A percentile compares a stretch with the other conserved stretches of the same genome.
phyloP scores from a whole-genome alignment of 371 early-diverging fungal genomes.

The Mortierella sp. region DNA sequence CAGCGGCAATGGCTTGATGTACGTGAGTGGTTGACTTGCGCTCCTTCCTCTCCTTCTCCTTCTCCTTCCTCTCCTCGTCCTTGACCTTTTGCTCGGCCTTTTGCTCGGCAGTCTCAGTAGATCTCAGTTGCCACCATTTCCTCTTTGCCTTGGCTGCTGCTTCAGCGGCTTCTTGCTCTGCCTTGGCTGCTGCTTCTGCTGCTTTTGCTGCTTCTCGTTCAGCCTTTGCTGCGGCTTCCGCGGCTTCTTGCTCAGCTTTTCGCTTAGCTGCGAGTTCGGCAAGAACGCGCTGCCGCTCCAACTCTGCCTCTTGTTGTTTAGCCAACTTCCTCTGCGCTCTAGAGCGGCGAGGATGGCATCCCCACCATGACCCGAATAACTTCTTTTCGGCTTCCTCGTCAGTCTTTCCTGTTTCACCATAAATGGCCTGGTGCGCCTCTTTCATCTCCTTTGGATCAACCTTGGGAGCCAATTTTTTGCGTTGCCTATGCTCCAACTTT shows the following conservation, averaged over 20 bases:
- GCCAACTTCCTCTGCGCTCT: constrained; percentile 44
- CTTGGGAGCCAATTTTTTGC: constrained; percentile 37
- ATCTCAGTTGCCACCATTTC: constrained; percentile 39
- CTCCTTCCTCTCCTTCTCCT: constrained; percentile 41
- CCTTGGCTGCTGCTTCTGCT: constrained; percentile 22
- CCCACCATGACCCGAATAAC: constrained; percentile 50
- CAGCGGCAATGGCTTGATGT: constrained; percentile 48
- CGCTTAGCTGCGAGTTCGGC: constrained; percentile 35
- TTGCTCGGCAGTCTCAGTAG: constrained; percentile 14
- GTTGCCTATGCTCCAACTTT: constrained; percentile 22
- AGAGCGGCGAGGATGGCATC: constrained; percentile 45
- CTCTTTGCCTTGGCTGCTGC: constrained; percentile 31
- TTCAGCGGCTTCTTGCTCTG: constrained; percentile 31
- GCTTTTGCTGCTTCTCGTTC: constrained; percentile 30
- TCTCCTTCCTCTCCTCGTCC: constrained; percentile 40
- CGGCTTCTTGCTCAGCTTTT: constrained; percentile 37
- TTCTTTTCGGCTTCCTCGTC: constrained; percentile 44
- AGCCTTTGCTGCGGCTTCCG: constrained; percentile 25
- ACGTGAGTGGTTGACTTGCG: constrained; percentile 26
- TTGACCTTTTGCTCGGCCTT: constrained; percentile 6
- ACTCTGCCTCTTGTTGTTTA: constrained; percentile 40
- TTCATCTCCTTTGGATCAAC: constrained; percentile 54
- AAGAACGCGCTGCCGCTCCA: constrained; percentile 26
- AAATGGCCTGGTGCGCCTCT: constrained; percentile 37
- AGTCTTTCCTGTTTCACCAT: constrained; percentile 11